Percentiles rank a stretch among this genome's conserved stretches.
Evolutionary conservation across 768 basidiomycete genomes (phyloP).

Genomic region (Hebeloma cylindrosporum): DNA sequence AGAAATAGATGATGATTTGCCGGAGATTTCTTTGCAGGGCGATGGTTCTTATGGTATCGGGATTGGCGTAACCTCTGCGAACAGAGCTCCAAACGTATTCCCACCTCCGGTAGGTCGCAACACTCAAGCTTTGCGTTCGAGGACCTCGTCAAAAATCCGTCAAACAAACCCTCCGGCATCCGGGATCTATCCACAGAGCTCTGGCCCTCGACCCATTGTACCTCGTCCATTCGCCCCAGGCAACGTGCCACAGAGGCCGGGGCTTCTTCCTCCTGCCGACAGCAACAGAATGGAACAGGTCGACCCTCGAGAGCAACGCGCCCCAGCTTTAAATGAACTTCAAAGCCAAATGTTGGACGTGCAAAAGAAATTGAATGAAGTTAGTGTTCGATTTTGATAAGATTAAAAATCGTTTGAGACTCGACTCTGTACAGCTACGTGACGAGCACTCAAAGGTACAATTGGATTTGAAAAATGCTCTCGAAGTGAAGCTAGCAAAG

Average conservation of each 20-base stretch:
- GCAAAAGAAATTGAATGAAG: constrained; percentile 46
- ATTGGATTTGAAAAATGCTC: constrained; percentile 44
- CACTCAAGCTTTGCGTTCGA: constrained; percentile 1
- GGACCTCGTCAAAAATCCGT: too few species aligned
- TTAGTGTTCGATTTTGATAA: constrained; percentile 24
- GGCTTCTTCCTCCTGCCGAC: too few species aligned
- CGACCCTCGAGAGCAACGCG: constrained; percentile 1
- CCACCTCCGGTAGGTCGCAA: background rate
- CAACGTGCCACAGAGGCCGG: constrained; percentile 10
- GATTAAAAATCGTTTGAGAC: constrained; percentile 12
- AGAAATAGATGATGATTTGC: constrained; percentile 52
- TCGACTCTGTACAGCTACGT: constrained; percentile 44
- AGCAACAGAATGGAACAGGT: too few species aligned
- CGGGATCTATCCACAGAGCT: too few species aligned
- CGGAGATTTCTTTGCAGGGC: constrained; percentile 59
- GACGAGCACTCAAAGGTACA: constrained; percentile 49
- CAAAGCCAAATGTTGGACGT: constrained; percentile 29
- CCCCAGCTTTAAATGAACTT: constrained; percentile 5
- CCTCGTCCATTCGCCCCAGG: too few species aligned
- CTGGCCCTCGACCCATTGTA: too few species aligned
- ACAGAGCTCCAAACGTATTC: background rate
- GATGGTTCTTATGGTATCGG: constrained; percentile 58
- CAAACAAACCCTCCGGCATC: too few species aligned
- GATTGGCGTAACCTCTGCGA: background rate
- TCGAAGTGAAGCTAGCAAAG: constrained; percentile 53